Conservation (phyloP, 345 rosid genomes). For the Raphanus sativus region DNA sequence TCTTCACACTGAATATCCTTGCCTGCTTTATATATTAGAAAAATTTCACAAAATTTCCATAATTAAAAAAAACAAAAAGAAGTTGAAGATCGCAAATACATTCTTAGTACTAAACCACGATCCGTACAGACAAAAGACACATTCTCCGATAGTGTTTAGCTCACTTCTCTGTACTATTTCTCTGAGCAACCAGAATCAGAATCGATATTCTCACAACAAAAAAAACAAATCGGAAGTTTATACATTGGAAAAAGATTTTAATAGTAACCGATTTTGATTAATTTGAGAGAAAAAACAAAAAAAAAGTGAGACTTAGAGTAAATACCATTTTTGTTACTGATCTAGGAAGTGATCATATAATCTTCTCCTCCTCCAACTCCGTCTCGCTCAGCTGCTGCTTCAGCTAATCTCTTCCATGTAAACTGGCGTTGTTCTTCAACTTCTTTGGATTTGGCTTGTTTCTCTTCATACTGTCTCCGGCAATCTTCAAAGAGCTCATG, state of each 20-base stretch:
- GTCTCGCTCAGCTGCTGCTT: conserved; percentile 50
- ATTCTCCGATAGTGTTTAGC: conserved; percentile 9
- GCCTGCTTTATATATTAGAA: neutral
- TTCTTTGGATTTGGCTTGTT: conserved; percentile 42
- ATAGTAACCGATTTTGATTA: conserved; percentile 13
- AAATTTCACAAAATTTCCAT: neutral
- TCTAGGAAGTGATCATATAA: conserved; percentile 34
- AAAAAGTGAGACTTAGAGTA: conserved; percentile 21
- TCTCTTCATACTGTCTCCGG: conserved; percentile 59
- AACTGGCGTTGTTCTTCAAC: conserved; percentile 54
- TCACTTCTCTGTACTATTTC: conserved; percentile 27
- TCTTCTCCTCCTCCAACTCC: conserved; percentile 21
- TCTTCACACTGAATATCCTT: neutral
- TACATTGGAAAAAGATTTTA: neutral
- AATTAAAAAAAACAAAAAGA: neutral
- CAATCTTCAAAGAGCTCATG: conserved; percentile 74
- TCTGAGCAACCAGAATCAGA: conserved; percentile 32
- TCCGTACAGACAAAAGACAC: conserved; percentile 1
- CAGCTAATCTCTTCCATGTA: conserved; percentile 74
- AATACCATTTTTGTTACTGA: conserved; percentile 19
- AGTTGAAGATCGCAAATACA: neutral
- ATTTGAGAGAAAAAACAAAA: neutral
- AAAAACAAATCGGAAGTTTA: conserved; percentile 11
- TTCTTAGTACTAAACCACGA: neutral
- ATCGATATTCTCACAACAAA: conserved; percentile 7